phyloP scores from a whole-genome alignment of 768 basidiomycete genomes.

The Suillus brevipes region DNA sequence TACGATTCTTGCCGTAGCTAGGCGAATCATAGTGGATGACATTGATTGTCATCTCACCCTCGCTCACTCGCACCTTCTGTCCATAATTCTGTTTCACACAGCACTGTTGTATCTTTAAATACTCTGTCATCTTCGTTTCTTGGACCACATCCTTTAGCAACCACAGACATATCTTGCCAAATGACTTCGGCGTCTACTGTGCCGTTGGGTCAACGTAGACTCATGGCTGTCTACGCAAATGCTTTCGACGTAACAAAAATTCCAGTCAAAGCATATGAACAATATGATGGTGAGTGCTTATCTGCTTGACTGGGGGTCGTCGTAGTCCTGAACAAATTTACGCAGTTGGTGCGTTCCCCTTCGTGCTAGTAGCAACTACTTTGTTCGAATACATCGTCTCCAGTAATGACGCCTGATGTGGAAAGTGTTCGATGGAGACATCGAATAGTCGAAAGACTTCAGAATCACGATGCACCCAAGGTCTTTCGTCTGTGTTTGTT shows the following conservation, averaged over 20 bases:
- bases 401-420: conserved; percentile 22
- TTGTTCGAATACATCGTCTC: background rate
- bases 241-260: conserved; percentile 33
- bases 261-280: conserved; percentile 31
- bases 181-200: background rate
- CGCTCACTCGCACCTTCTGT: background rate
- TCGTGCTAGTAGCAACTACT: conserved; percentile 28
- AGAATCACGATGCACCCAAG: conserved; percentile 35
- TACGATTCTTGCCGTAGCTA: background rate
- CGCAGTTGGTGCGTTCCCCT: conserved; percentile 5
- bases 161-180: background rate
- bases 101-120: background rate
- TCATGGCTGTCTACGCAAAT: conserved; percentile 30
- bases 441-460: conserved; percentile 36
- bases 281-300: conserved; percentile 34
- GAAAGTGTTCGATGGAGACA: conserved; percentile 26
- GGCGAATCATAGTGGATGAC: background rate
- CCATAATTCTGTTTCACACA: background rate
- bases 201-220: conserved; percentile 4
- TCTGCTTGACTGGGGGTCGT: background rate
- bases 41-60: background rate
- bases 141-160: background rate
- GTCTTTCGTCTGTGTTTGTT: conserved; percentile 48
- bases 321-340: conserved; percentile 5
- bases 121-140: background rate